A percentile compares a stretch with the other conserved stretches of the same genome.
Conservation (phyloP, 2,329 filamentous ascomycete genomes). For the Coleophoma crateriformis region DNA sequence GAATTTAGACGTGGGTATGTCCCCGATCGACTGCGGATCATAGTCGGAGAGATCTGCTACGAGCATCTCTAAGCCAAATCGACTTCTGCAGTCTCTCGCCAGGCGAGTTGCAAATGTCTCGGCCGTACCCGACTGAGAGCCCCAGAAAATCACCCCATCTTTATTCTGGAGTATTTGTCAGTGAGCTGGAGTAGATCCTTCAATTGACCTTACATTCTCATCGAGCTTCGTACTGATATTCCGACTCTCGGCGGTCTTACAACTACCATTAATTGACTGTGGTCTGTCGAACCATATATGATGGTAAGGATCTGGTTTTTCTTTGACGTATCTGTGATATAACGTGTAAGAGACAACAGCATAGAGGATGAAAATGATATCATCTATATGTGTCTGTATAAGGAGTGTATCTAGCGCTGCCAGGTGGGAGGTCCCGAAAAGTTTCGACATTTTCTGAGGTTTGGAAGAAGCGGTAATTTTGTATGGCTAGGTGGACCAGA, state of each 20-base stretch:
- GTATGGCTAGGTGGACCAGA: too few relatives aligned
- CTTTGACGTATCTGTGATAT: constrained; percentile 39
- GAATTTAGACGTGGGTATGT: constrained; percentile 19
- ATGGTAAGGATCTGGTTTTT: constrained; percentile 42
- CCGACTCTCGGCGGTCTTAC: constrained; percentile 29
- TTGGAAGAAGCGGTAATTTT: too few relatives aligned
- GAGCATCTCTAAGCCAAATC: constrained; percentile 33
- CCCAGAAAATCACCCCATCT: constrained; percentile 35
- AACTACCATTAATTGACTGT: constrained; percentile 20
- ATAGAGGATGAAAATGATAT: constrained; percentile 18
- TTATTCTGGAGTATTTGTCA: not conserved
- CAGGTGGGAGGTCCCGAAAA: not conserved
- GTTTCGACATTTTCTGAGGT: not conserved
- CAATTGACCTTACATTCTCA: constrained; percentile 3
- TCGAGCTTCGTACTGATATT: constrained; percentile 34
- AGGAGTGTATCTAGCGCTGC: not conserved
- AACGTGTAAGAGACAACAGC: constrained; percentile 15
- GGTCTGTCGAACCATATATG: constrained; percentile 43
- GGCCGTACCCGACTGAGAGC: constrained; percentile 41
- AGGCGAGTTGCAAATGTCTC: constrained; percentile 36
- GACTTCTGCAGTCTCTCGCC: constrained; percentile 30
- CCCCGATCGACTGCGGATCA: constrained; percentile 23
- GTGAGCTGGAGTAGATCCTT: too few relatives aligned
- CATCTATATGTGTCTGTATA: constrained; percentile 5
- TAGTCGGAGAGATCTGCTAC: constrained; percentile 41